These are phyloP conservation scores for Pisolithus marmoratus DNA, from an alignment of 768 basidiomycete genomes.

Conservation along the genomic window DNA sequence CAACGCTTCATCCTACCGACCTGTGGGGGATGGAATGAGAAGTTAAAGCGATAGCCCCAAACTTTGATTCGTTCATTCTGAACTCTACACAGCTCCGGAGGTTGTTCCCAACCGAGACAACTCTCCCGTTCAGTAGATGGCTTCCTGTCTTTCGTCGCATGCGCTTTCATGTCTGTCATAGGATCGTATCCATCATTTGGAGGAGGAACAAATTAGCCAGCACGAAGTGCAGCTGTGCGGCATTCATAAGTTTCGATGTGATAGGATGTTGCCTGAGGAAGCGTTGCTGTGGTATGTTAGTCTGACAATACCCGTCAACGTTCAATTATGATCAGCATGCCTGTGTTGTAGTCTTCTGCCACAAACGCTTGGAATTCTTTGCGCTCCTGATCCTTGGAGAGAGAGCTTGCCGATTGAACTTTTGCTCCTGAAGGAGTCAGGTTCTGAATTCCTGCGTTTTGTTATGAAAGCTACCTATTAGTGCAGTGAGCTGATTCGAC, in stretches of 20 bases:
- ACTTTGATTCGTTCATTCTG: slow-evolving; percentile 85
- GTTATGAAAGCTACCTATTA: slow-evolving; percentile 58
- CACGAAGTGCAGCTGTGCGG: slow-evolving; percentile 77
- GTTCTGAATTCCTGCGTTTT: slow-evolving; percentile 85
- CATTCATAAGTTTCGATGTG: slow-evolving; percentile 81
- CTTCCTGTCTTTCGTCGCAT: slow-evolving; percentile 67
- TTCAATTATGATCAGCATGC: slow-evolving; percentile 35
- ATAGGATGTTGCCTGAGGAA: slow-evolving; percentile 94
- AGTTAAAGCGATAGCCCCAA: slow-evolving; percentile 5
- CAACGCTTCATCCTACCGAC: slow-evolving; percentile 78
- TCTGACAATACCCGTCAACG: not conserved
- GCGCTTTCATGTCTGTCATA: slow-evolving; percentile 76
- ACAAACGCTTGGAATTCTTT: slow-evolving; percentile 81
- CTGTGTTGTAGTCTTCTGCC: slow-evolving; percentile 82
- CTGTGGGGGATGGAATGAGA: slow-evolving; percentile 28
- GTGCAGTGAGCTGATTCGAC: slow-evolving; percentile 10
- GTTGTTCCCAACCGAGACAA: slow-evolving; percentile 72
- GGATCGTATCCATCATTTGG: slow-evolving; percentile 73
- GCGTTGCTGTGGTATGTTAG: slow-evolving; percentile 52
- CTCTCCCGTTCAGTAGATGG: slow-evolving; percentile 60
- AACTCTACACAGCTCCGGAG: slow-evolving; percentile 74
- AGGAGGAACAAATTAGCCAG: slow-evolving; percentile 75
- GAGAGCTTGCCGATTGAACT: slow-evolving; percentile 83
- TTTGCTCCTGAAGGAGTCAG: slow-evolving; percentile 91
- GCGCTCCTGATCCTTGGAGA: slow-evolving; percentile 78